These are phyloP conservation scores for Hypoxylon sp. DNA, from an alignment of 2,329 filamentous ascomycete species.

Conservation along the genomic window DNA sequence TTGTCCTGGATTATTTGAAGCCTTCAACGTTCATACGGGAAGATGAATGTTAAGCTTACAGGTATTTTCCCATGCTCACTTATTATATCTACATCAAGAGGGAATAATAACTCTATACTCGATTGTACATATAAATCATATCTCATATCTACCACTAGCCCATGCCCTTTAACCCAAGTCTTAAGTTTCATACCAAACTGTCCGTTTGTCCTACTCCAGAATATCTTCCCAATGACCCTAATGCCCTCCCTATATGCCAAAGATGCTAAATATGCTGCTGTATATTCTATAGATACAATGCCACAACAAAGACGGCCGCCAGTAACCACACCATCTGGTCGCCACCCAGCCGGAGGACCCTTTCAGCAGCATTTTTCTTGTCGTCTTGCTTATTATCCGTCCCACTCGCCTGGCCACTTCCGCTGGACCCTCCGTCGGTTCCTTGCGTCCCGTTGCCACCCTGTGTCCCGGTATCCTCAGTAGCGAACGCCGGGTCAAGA, in stretches of 20 bases:
- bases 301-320: constrained; percentile 2
- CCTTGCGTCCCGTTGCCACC: constrained; percentile 3
- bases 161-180: neutral
- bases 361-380: constrained; percentile 12
- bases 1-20: neutral
- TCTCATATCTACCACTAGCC: neutral
- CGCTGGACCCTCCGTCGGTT: neutral
- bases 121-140: neutral
- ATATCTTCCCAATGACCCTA: neutral
- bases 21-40: neutral
- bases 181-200: neutral
- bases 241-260: neutral
- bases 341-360: neutral
- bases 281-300: constrained; percentile 15
- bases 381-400: constrained; percentile 3
- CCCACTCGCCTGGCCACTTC: neutral
- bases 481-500: constrained; percentile 42
- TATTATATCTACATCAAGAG: neutral
- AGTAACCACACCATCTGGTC: constrained; percentile 6
- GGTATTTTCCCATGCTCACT: neutral
- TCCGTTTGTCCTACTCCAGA: neutral
- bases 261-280: neutral
- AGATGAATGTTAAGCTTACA: neutral
- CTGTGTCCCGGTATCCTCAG: neutral
- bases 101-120: constrained; percentile 5